Base-by-base conservation (phyloP, 2,329 filamentous ascomycete species). In the Cytospora mali region DNA sequence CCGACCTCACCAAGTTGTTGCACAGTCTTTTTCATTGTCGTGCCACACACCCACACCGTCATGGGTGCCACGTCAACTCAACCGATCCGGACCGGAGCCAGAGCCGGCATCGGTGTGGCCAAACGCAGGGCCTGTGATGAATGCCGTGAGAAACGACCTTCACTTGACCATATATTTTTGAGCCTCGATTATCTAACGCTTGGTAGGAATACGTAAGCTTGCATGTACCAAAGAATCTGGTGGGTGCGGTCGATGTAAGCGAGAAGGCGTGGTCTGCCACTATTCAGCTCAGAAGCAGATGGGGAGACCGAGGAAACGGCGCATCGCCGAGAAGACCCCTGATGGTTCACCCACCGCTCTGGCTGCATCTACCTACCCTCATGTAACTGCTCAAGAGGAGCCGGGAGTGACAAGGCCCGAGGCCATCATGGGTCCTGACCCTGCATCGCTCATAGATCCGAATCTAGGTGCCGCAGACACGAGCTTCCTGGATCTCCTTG, bases 251-350 rank as follows among this genome's bases (percentile, higher is more conserved):
- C 81, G 87, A 62, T 89, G 87, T 70, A 78, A 75, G 60, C 79
- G 78, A 61, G 86, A 89, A 67, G 79, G 78, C 62, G 81, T 88
- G 49, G 61, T 64, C 49, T 89, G 87, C 69, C 77, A 84, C 66
- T 89, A 88, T 73, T 88, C 86, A 9, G 76, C 80, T 14, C 87
- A 88, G 71, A 89, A 89, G 73, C 84, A 77, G 48, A 89, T 89
- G 86, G 87, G 87, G 4, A 79, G 87, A 49, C 87, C 87, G 25
- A 77, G 85, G 61, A 89, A 89, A 74, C 78, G 84, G 62, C 80
- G 76, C 21, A 72, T 73, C 49, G 66, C 72, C 31, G 77, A 79
- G 16, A 68, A 70, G 13, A 58, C 59, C 4, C 42, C 50, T 6
- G 10, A 58, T 16, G 18, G 56, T 23, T 14, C 46, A 23, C 27